Evolutionary conservation across 1,139 yeast genomes (phyloP).

Genomic region (Kodamaea alishanica): DNA sequence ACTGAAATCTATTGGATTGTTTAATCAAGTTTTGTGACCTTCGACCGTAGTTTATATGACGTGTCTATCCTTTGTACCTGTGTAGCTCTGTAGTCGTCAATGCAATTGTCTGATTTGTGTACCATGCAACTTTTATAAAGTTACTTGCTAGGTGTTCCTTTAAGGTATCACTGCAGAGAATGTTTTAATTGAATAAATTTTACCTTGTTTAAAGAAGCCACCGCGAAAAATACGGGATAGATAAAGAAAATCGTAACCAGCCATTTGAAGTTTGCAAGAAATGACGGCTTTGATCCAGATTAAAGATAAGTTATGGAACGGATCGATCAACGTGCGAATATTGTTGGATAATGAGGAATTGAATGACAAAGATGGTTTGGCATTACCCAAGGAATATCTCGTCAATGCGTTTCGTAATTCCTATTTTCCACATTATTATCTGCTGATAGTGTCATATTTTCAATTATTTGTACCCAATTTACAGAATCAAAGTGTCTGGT

Average conservation of each 20-base stretch:
- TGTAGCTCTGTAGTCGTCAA: too few relatives aligned
- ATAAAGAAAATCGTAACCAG: too few relatives aligned
- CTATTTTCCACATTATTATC: conserved; percentile 54
- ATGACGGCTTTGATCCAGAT: conserved; percentile 17
- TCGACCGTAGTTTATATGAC: too few relatives aligned
- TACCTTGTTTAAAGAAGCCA: too few relatives aligned
- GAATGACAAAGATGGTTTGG: conserved; percentile 7
- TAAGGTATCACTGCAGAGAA: not conserved
- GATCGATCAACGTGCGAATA: conserved; percentile 44
- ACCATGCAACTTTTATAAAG: too few relatives aligned
- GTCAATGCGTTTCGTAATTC: conserved; percentile 40
- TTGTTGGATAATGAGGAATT: conserved; percentile 11
- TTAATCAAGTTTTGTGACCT: too few relatives aligned
- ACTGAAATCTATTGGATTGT: too few relatives aligned
- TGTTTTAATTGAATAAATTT: too few relatives aligned
- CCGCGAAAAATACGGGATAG: too few relatives aligned
- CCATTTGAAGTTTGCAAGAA: not conserved
- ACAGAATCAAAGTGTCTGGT: conserved; percentile 50
- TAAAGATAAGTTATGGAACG: conserved; percentile 50
- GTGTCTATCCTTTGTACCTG: too few relatives aligned
- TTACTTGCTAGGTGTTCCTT: not conserved
- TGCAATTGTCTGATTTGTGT: too few relatives aligned
- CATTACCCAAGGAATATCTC: conserved; percentile 25
- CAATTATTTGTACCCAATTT: conserved; percentile 29
- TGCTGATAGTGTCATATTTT: conserved; percentile 43